Evolutionary conservation across 2,329 filamentous ascomycete species (phyloP).

Genomic region (Cladophialophora carrionii): DNA sequence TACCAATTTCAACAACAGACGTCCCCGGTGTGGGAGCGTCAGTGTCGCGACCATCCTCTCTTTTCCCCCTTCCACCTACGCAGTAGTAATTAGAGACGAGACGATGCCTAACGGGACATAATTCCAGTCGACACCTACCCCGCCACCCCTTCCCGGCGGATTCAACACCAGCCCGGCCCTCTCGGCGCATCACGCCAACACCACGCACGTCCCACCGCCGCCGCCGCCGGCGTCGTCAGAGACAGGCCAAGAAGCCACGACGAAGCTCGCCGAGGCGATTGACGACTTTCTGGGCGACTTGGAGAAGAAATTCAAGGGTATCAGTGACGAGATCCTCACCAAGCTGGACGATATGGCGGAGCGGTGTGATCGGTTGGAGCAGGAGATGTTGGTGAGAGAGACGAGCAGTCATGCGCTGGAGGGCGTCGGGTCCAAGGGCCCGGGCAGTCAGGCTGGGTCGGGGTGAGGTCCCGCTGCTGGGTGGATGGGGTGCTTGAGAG

Average conservation of each 20-base stretch:
- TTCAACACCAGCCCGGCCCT: slow-evolving; percentile 2
- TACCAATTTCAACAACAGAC: background rate
- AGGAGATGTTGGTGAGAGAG: slow-evolving; percentile 38
- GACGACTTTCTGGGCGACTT: slow-evolving; percentile 40
- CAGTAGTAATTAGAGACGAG: no score
- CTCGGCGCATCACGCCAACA: background rate
- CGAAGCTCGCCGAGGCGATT: slow-evolving; percentile 38
- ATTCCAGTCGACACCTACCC: background rate
- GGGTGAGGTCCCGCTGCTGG: slow-evolving; percentile 6
- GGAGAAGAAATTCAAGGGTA: slow-evolving; percentile 40
- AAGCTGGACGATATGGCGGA: slow-evolving; percentile 41
- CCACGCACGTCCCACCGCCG: background rate
- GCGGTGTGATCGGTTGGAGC: slow-evolving; percentile 39
- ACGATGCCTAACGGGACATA: slow-evolving; percentile 10
- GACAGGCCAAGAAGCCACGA: slow-evolving; percentile 30
- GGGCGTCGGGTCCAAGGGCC: slow-evolving; percentile 10
- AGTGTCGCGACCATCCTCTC: background rate
- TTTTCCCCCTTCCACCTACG: background rate
- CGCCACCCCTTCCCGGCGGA: background rate
- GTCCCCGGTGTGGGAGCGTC: background rate
- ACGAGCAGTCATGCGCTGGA: slow-evolving; percentile 23
- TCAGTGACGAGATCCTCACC: slow-evolving; percentile 40
- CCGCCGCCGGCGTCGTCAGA: background rate
- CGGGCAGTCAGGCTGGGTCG: slow-evolving; percentile 22
- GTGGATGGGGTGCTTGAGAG: no score